Conservation (phyloP, 495 filamentous ascomycete genomes). For the Friedmanniomyces simplex region DNA sequence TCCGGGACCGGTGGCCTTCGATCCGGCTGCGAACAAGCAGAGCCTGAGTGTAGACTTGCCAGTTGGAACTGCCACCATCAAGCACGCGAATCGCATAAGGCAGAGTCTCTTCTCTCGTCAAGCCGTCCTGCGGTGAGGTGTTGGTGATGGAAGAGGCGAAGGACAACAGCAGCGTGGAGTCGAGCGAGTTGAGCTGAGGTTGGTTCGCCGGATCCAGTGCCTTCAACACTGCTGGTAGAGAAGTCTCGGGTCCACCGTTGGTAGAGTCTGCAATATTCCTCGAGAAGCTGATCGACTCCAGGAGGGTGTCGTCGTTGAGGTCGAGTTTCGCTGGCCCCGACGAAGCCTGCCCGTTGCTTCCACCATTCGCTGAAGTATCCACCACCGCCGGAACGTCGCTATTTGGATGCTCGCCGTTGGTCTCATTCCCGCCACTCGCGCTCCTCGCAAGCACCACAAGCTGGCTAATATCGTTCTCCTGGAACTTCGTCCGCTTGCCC, state of each 20-base stretch:
- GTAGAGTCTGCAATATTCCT: conserved; percentile 31
- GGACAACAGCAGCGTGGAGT: conserved; percentile 73
- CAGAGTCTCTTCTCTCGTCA: conserved; percentile 84
- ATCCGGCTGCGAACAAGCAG: conserved; percentile 79
- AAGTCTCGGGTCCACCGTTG: conserved; percentile 37
- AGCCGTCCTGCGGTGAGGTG: conserved; percentile 66
- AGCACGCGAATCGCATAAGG: conserved; percentile 86
- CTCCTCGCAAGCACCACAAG: conserved; percentile 86
- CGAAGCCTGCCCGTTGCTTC: not conserved
- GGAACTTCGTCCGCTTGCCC: conserved; percentile 87
- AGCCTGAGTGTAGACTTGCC: conserved; percentile 95
- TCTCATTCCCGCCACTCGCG: not conserved
- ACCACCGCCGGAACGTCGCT: not conserved
- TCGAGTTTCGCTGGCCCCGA: conserved; percentile 53
- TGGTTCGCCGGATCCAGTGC: conserved; percentile 66
- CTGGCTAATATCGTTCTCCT: conserved; percentile 80
- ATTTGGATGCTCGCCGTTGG: not conserved
- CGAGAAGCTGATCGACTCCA: conserved; percentile 75
- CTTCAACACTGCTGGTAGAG: conserved; percentile 49
- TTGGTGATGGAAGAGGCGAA: conserved; percentile 82
- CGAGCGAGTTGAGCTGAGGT: conserved; percentile 69
- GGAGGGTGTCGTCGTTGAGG: conserved; percentile 84
- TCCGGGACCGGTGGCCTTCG: conserved; percentile 74
- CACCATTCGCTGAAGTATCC: not conserved
- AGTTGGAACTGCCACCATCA: conserved; percentile 81